Evolutionary conservation across 106 monocot species (phyloP).

Genomic region (Acorus calamus): DNA sequence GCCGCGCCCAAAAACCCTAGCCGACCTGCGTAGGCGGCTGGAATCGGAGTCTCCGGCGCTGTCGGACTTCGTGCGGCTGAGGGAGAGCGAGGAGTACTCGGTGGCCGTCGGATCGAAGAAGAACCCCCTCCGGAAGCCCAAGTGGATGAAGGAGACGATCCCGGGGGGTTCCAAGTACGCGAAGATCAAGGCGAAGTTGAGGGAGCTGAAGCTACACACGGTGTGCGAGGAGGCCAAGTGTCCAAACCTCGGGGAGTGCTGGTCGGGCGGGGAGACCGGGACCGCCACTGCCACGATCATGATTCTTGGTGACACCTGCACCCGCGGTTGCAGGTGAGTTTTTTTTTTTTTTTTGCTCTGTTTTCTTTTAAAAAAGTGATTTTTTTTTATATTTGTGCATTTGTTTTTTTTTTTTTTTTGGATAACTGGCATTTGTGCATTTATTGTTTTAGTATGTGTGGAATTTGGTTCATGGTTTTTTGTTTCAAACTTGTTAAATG

Average conservation of each 20-base stretch:
- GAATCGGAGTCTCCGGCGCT: slow-evolving; percentile 43
- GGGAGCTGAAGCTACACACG: slow-evolving; percentile 83
- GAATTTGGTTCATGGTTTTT: too few species aligned
- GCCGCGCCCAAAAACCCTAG: slow-evolving; percentile 22
- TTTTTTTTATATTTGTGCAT: too few species aligned
- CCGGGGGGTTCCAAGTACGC: slow-evolving; percentile 86
- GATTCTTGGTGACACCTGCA: slow-evolving; percentile 95
- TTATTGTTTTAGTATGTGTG: too few species aligned
- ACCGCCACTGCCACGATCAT: slow-evolving; percentile 95
- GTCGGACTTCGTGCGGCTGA: slow-evolving; percentile 36
- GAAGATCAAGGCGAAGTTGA: slow-evolving; percentile 76
- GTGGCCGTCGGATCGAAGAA: slow-evolving; percentile 88
- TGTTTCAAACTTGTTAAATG: too few species aligned
- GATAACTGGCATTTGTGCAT: too few species aligned
- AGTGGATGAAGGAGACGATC: slow-evolving; percentile 85
- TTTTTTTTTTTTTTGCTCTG: neutral
- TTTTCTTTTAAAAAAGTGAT: too few species aligned
- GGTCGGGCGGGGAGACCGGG: slow-evolving; percentile 95
- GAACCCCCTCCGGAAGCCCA: slow-evolving; percentile 74
- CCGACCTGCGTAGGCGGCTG: slow-evolving; percentile 49
- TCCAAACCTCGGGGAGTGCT: slow-evolving; percentile 90
- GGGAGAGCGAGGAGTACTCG: slow-evolving; percentile 31
- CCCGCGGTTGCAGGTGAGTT: slow-evolving; percentile 86
- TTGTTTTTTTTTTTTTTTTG: too few species aligned
- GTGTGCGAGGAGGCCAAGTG: slow-evolving; percentile 97